Percentiles rank a stretch among this genome's conserved stretches.
Conservation (phyloP, 2,329 filamentous ascomycete species). For the Pyricularia grisea region DNA sequence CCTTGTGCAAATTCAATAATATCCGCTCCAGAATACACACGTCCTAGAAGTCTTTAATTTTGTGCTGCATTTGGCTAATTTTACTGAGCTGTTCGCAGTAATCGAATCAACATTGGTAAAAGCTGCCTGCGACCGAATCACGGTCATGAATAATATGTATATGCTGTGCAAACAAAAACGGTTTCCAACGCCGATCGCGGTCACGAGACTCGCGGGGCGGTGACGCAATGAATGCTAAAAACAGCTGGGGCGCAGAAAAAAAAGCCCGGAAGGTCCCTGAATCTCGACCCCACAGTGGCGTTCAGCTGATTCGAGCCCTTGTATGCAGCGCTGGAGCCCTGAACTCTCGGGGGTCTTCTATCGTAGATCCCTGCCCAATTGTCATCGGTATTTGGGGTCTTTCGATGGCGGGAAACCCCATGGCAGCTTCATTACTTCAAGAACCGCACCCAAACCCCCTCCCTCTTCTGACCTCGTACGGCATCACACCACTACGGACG, state of each 20-base stretch:
- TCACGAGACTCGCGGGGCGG: neutral
- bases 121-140: neutral
- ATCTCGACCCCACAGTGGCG: neutral
- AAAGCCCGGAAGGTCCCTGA: neutral
- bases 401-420: neutral
- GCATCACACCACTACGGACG: neutral
- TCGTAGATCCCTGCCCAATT: neutral
- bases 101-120: neutral
- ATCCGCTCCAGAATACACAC: neutral
- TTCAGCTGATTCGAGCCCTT: neutral
- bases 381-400: neutral
- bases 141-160: neutral
- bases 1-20: neutral
- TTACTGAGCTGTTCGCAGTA: neutral
- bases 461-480: neutral
- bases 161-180: neutral
- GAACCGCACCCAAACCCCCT: neutral
- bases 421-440: neutral
- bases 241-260: neutral
- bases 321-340: neutral
- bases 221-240: neutral
- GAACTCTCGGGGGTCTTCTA: neutral
- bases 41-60: neutral
- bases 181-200: neutral
- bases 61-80: neutral